Percentiles rank a stretch among this genome's conserved stretches.
These are phyloP conservation scores for Protomyces inundatus DNA, from an alignment of 1,139 yeast genomes.

Conservation along the genomic window DNA sequence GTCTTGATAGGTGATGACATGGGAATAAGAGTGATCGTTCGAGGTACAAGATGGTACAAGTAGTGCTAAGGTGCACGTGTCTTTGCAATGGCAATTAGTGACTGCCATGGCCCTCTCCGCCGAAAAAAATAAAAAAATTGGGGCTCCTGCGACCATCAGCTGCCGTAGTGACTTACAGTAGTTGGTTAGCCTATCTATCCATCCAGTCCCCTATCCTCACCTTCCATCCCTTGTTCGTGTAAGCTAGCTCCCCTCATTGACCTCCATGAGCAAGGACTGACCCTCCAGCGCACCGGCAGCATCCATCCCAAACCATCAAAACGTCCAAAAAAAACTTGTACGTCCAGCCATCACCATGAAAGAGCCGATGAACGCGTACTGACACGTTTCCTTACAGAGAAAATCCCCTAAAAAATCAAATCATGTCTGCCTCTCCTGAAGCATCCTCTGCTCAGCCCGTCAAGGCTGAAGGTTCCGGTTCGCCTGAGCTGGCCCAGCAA, in stretches of 20 bases:
- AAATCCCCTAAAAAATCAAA: not conserved
- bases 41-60: too few relatives aligned
- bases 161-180: too few relatives aligned
- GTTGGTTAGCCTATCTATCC: not conserved
- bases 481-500: conserved; percentile 6
- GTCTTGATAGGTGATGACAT: too few relatives aligned
- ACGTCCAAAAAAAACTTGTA: not conserved
- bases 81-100: too few relatives aligned
- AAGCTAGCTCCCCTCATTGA: not conserved
- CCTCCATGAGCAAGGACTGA: not conserved
- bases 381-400: not conserved
- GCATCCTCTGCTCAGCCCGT: not conserved
- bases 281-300: not conserved
- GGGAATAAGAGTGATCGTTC: too few relatives aligned
- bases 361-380: not conserved
- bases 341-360: not conserved
- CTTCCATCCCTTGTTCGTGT: not conserved
- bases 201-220: not conserved
- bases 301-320: not conserved
- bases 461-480: not conserved
- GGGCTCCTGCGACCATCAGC: not conserved
- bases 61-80: too few relatives aligned
- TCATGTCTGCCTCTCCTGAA: conserved; percentile 15
- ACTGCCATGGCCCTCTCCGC: not conserved
- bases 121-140: not conserved